Evolutionary conservation across 169 alveolate species (phyloP).

Genomic region (Theileria luwenshuni): DNA sequence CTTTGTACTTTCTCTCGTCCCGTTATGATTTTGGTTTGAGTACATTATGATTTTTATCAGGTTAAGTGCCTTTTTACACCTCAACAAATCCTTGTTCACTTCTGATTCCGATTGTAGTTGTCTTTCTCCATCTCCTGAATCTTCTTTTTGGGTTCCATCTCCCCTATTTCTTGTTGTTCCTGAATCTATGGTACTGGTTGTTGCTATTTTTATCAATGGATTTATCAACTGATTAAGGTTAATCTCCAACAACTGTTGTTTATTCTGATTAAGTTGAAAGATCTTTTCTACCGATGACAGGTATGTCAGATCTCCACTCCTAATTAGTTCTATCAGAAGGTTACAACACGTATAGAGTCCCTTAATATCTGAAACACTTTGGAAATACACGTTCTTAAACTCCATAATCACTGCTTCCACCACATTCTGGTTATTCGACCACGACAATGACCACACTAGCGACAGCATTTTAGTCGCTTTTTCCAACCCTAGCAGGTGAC

Average conservation of each 20-base stretch:
- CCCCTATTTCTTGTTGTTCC: neutral
- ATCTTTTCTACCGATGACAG: slow-evolving; percentile 64
- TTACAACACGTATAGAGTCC: slow-evolving; percentile 11
- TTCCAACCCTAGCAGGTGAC: slow-evolving; percentile 73
- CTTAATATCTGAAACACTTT: slow-evolving; percentile 24
- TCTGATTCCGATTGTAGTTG: neutral
- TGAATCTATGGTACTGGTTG: slow-evolving; percentile 38
- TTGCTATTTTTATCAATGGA: slow-evolving; percentile 48
- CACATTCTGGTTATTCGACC: slow-evolving; percentile 75
- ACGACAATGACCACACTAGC: slow-evolving; percentile 75
- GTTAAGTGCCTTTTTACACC: slow-evolving; percentile 33
- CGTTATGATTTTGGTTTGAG: slow-evolving; percentile 20
- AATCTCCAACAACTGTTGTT: slow-evolving; percentile 29
- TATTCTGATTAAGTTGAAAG: slow-evolving; percentile 50
- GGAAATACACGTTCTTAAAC: slow-evolving; percentile 63
- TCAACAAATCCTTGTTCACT: slow-evolving; percentile 15
- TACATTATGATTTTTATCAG: slow-evolving; percentile 36
- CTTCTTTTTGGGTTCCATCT: neutral
- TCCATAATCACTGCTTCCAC: slow-evolving; percentile 74
- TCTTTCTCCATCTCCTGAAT: neutral
- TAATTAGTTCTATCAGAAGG: slow-evolving; percentile 35
- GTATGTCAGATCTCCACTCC: slow-evolving; percentile 27
- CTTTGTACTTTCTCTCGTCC: neutral
- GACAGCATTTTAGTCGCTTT: slow-evolving; percentile 68
- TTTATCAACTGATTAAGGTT: slow-evolving; percentile 38